Evolutionary conservation across 306 rosid species (phyloP).

Genomic region (Acacia crassicarpa): DNA sequence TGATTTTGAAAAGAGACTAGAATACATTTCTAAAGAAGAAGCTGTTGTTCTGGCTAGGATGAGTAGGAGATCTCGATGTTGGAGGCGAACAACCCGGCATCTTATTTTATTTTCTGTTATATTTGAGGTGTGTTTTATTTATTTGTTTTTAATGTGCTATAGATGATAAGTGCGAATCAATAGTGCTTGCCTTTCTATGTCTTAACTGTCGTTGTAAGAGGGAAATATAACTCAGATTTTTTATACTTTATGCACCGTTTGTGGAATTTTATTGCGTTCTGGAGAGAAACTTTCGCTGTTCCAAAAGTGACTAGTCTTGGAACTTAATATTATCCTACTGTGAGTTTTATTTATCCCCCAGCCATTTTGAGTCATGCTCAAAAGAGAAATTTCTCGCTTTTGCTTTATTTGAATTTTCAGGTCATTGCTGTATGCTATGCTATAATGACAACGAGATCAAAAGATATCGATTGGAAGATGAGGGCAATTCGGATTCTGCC

Average conservation of each 20-base stretch:
- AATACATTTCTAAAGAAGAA: conserved; percentile 85
- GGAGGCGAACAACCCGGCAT: conserved; percentile 56
- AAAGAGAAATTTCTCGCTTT: background rate
- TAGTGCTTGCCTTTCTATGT: background rate
- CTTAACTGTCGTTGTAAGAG: background rate
- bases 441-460: conserved; percentile 66
- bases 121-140: conserved; percentile 63
- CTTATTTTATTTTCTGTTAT: conserved; percentile 62
- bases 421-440: conserved; percentile 82
- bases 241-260: background rate
- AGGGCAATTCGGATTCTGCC: conserved; percentile 76
- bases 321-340: conserved; percentile 3
- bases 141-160: background rate
- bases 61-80: conserved; percentile 60
- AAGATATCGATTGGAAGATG: conserved; percentile 72
- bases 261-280: background rate
- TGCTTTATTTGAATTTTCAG: conserved; percentile 51
- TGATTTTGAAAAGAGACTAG: conserved; percentile 91
- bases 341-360: background rate
- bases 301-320: background rate
- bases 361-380: background rate
- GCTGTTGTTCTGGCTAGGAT: conserved; percentile 65
- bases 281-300: background rate
- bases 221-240: background rate
- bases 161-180: background rate